These are phyloP conservation scores for Coemansia asiatica DNA, from an alignment of 192 early-diverging fungal genomes.

Conservation along the genomic window DNA sequence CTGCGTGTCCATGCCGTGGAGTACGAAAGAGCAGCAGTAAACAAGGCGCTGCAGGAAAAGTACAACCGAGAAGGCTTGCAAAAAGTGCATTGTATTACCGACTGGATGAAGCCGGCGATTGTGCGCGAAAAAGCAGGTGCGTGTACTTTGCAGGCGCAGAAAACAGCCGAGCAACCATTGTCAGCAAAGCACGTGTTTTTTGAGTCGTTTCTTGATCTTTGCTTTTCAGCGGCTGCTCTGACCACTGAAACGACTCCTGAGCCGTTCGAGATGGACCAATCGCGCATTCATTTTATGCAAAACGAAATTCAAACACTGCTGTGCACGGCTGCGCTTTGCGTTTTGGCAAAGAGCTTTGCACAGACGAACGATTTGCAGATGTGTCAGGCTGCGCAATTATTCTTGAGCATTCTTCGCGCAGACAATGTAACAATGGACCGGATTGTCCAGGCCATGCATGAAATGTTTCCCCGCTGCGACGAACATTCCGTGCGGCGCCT, in stretches of 20 bases:
- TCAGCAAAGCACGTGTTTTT: constrained; percentile 25
- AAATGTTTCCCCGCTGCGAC: neutral
- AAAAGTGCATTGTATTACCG: constrained; percentile 9
- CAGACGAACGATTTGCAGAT: constrained; percentile 5
- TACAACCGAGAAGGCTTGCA: neutral
- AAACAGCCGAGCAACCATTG: neutral
- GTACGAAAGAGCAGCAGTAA: constrained; percentile 36
- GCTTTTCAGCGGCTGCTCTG: constrained; percentile 23
- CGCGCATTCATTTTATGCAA: constrained; percentile 29
- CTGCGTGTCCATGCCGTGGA: constrained; percentile 33
- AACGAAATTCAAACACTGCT: constrained; percentile 40
- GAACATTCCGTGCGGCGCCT: neutral
- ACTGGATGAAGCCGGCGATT: constrained; percentile 29
- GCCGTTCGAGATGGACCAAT: constrained; percentile 27
- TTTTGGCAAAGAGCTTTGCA: constrained; percentile 7
- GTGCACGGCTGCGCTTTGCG: constrained; percentile 24
- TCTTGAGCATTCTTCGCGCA: constrained; percentile 14
- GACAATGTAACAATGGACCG: constrained; percentile 31
- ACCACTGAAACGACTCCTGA: constrained; percentile 8
- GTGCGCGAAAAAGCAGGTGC: neutral
- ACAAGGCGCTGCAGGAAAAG: constrained; percentile 12
- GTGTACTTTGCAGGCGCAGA: constrained; percentile 2
- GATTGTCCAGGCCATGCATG: constrained; percentile 9
- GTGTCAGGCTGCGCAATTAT: constrained; percentile 9
- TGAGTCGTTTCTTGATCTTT: constrained; percentile 38